Evolutionary conservation across 371 early-diverging fungal species (phyloP).

Genomic region (Haplosporangium sp.): DNA sequence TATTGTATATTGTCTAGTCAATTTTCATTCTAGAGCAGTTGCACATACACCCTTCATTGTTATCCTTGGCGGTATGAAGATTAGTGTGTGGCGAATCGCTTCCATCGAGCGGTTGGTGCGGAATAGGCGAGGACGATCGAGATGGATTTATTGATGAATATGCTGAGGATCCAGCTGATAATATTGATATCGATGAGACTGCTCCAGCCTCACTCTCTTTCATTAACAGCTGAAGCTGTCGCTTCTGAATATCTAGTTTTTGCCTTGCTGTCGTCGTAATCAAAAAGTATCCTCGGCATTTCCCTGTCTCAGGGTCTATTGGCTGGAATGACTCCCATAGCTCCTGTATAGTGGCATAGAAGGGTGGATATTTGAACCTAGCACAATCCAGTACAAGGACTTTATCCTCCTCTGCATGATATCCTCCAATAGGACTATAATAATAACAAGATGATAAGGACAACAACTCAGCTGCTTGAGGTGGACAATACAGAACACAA

Average conservation of each 20-base stretch:
- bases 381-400: slow-evolving; percentile 88
- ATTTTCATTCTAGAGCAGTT: neutral
- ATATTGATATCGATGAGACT: slow-evolving; percentile 11
- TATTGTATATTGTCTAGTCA: neutral
- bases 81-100: neutral
- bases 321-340: slow-evolving; percentile 87
- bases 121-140: neutral
- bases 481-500: too few relatives aligned
- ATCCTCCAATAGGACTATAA: slow-evolving; percentile 75
- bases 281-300: slow-evolving; percentile 88
- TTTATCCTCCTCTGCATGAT: slow-evolving; percentile 71
- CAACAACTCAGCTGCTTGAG: neutral
- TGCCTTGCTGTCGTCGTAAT: slow-evolving; percentile 56
- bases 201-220: slow-evolving; percentile 1
- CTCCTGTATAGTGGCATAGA: slow-evolving; percentile 74
- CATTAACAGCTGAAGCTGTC: neutral
- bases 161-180: slow-evolving; percentile 15
- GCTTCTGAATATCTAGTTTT: slow-evolving; percentile 20
- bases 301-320: slow-evolving; percentile 81
- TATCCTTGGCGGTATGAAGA: neutral
- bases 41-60: neutral
- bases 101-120: neutral
- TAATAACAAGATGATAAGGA: neutral
- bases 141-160: neutral
- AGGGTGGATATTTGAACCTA: slow-evolving; percentile 89